Base-by-base conservation (phyloP, 2,329 filamentous ascomycete genomes). In the Colletotrichum falcatum region DNA sequence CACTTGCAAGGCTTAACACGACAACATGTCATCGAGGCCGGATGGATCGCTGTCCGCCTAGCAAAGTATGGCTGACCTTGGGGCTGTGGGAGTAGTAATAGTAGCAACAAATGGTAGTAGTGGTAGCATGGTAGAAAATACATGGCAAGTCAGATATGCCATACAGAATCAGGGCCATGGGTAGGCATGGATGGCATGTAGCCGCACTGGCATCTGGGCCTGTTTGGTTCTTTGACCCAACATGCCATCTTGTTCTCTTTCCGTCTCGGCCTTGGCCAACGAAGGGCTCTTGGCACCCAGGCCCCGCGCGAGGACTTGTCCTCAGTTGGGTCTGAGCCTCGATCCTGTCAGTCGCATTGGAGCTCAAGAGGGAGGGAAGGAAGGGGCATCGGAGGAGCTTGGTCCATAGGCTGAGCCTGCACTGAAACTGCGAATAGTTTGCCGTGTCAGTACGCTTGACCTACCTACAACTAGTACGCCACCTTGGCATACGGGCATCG, bases 1-100 rank as follows among this genome's bases (percentile, higher is more conserved):
- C 61, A 55, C 42, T 55, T 42, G 59, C 5, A 64, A 67, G 49
- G 65, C 65, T 67, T 67, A 51, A 55, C 60, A 33, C 30, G 51
- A 67, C 66, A 54, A 60, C 66, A 69, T 30, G 44, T 39, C 66
- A 69, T 69, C 28, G 18, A 35, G 30, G 30, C 23, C 48, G 28
- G 23, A 37, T n/a, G 49, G 44, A 18, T 33, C 14, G 46, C 42
- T 8, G 20, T 18, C 58, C 44, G 12, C n/a, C 6, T 42, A 55
- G 23, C 46, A 53, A 12, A 12, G 23, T n/a, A 35, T 26, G 8
- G 58, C 20, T 44, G 42, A 20, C 42, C 18, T 9, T 18, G 18
- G 42, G 42, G 42, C 20, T 1, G 7, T 8, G 8, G 39, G 16
- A 3, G 39, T 44, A 11, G 8, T 44, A n/a, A 4, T 44, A 44